Evolutionary conservation across 1,139 yeast species (phyloP), one percentile per base, ranked within the genome.

Genomic region (Pichia inconspicua): DNA sequence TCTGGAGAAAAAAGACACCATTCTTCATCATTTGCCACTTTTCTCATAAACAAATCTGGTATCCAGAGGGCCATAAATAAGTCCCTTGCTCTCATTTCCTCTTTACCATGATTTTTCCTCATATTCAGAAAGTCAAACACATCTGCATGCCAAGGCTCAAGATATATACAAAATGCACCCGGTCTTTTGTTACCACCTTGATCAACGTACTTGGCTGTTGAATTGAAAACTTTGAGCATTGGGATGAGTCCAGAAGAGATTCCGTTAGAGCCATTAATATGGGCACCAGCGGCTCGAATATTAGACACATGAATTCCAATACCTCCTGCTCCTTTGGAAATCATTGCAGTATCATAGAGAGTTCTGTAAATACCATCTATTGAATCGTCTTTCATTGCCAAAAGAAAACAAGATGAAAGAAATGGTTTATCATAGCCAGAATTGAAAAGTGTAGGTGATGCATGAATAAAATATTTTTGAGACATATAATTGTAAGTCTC

Each of bases 121-220:
- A 77, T 63, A 45, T 76, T 77, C 38, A 78, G 59, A 52, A 77
- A 71, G 39, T 74, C 78, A 58, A 75, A 73, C 39, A 78, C 65
- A 58, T 78, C 82, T 3, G 74, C 68, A 63, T 78, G 83, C 83
- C 83, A 78, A 43, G 83, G 82, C 56, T 78, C 83, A 46, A 77
- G 54, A 64, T 77, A 78, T 31, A 77, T 66, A n/a, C 82, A 80
- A 61, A 78, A 75, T 8, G 83, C 83, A 41, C 83, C 82, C 0
- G 83, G 83, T 55, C 83, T 63, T 62, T 77, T 77, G 56, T 77
- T 77, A 31, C 82, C 82, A 34, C 83, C 83, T 59, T 78, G 83
- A 55, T 78, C 82, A 28, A 78, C 83, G 56, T 77, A 77, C 58
- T 80, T 70, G 17, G 83, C 81, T 8, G 82, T 77, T 58, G 76